These are phyloP conservation scores for Falciphora oryzae DNA, from an alignment of 2,329 filamentous ascomycete genomes.

Conservation along the genomic window DNA sequence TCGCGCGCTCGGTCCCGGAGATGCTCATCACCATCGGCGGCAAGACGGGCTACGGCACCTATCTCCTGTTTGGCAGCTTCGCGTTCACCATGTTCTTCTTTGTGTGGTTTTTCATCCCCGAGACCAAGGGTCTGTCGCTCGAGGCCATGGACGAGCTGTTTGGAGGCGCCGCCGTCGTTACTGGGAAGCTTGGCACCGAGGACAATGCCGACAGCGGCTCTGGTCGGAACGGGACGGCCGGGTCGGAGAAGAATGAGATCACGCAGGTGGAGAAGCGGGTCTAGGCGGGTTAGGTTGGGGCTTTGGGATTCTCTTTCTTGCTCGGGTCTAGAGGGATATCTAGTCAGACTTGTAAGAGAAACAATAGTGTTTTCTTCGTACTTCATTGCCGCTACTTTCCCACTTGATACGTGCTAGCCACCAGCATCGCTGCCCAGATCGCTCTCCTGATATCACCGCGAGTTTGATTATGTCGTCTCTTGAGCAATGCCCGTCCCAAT, in stretches of 20 bases:
- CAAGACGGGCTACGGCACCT: constrained; percentile 37
- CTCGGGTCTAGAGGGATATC: too few species aligned
- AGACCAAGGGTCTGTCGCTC: constrained; percentile 52
- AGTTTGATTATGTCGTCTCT: too few species aligned
- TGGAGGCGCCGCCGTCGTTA: constrained; percentile 15
- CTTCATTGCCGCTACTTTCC: too few species aligned
- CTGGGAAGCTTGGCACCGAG: background rate
- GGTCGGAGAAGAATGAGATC: background rate
- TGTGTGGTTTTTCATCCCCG: constrained; percentile 56
- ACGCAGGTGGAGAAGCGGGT: background rate
- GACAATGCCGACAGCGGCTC: background rate
- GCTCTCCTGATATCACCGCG: too few species aligned
- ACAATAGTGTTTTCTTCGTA: too few species aligned
- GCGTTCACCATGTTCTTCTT: constrained; percentile 59
- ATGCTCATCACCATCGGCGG: constrained; percentile 40
- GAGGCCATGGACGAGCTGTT: constrained; percentile 23
- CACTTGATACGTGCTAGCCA: too few species aligned
- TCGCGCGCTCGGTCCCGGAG: constrained; percentile 55
- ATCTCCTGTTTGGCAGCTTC: constrained; percentile 59
- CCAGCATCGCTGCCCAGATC: too few species aligned
- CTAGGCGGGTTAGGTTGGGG: background rate
- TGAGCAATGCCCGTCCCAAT: too few species aligned
- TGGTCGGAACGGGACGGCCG: background rate
- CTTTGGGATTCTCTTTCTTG: too few species aligned
- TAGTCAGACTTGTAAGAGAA: too few species aligned